Evolutionary conservation across 768 basidiomycete species (phyloP), one percentile per base, ranked within the genome.

Genomic region (Lepiota venenata): DNA sequence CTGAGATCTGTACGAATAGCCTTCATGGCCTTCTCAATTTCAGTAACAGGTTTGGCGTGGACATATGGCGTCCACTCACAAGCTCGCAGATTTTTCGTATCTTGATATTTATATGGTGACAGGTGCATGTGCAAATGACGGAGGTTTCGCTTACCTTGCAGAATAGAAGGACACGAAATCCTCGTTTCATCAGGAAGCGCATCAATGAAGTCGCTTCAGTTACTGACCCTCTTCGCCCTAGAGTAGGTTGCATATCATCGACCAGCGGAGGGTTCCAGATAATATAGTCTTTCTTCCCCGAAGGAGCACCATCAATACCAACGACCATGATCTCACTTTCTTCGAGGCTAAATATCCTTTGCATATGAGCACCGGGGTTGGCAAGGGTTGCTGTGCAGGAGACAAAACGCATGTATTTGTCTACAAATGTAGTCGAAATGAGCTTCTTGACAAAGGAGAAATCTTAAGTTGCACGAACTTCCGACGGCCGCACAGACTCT

Each of bases 361-460:
- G 74, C 91, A 95, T 93, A 60, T 93, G 88, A 50, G 78, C 69
- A 36, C 70, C 68, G 5, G 93, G 91, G 56, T 91, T 87, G 4
- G 84, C 74, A 41, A 96, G 86, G 0, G 93, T 96, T 35, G 93
- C 93, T 57, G 89, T 93, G 63, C 93, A 95, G 11, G 91, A 93
- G 5, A 95, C 81, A 62, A 91, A 93, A 15, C 72, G 78, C 2
- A 78, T 63, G 0, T 69, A 71, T 45, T 69, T 67, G 61, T 91
- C 90, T 88, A 22, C 20, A 25, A 21, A 20, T 25, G 12, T 15
- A 21, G 20, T 16, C 4, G 15, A n/a, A 12, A 25, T 22, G 18
- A 27, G 25, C 35, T 25, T 20, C 16, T 20, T 44, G 29, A 27
- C 20, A n/a, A 15, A 54, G 41, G 11, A 25, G 29, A 32, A 45